Evolutionary conservation across 75 land plant species (phyloP).

Genomic region (Pseudotsuga menziesii): DNA sequence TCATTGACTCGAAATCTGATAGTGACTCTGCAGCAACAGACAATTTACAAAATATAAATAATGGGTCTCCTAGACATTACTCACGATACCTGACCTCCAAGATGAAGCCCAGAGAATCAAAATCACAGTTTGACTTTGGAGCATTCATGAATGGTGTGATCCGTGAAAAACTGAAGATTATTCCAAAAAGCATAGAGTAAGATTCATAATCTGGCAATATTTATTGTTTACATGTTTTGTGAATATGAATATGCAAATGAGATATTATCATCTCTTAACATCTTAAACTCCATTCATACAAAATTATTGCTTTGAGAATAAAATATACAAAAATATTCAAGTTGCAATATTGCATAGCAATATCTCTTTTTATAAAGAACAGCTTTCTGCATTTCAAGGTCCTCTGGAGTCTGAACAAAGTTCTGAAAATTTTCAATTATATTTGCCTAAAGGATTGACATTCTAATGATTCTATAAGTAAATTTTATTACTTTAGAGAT

Average conservation of each 20-base stretch:
- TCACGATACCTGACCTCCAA: slow-evolving; percentile 29
- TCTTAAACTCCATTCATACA: background rate
- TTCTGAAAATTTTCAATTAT: background rate
- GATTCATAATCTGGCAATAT: background rate
- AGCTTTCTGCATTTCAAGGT: background rate
- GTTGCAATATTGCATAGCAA: background rate
- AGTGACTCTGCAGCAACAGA: slow-evolving; percentile 11
- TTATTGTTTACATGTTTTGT: background rate
- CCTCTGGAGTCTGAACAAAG: background rate
- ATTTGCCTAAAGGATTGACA: background rate
- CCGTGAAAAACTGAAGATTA: slow-evolving; percentile 67
- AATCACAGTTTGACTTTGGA: slow-evolving; percentile 19
- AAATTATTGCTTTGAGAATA: too few species aligned
- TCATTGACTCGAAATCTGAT: slow-evolving; percentile 31
- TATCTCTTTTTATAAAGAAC: background rate
- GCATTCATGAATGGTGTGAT: slow-evolving; percentile 69
- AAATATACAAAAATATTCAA: background rate
- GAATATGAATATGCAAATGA: background rate
- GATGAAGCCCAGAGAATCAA: slow-evolving; percentile 8
- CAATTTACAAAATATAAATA: slow-evolving; percentile 1
- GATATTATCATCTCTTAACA: background rate
- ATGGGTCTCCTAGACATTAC: slow-evolving; percentile 13
- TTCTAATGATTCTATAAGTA: background rate
- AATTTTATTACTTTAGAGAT: background rate
- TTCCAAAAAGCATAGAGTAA: slow-evolving; percentile 52